Conservation (phyloP, 192 early-diverging fungal genomes). For the Gigaspora rosea region DNA sequence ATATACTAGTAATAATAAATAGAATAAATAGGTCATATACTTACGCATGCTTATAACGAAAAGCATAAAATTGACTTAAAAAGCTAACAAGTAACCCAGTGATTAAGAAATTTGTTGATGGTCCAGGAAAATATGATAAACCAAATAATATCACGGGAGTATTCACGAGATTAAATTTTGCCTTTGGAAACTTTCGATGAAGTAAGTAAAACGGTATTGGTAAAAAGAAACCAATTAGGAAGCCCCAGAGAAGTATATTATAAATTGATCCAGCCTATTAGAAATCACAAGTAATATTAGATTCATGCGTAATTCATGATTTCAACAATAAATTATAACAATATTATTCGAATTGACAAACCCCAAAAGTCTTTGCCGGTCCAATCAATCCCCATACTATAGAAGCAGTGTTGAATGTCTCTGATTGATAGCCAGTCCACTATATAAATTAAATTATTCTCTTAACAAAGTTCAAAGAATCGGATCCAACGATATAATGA, state of each 20-base stretch:
- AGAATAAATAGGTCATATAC: background rate
- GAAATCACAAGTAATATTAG: background rate
- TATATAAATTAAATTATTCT: background rate
- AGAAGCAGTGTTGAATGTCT: conserved; percentile 46
- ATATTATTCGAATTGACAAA: background rate
- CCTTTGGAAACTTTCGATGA: conserved; percentile 45
- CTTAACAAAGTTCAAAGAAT: background rate
- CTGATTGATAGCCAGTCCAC: background rate
- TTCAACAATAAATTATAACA: too few species aligned
- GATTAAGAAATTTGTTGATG: conserved; percentile 1
- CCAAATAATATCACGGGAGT: conserved; percentile 19
- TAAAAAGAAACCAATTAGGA: conserved; percentile 37
- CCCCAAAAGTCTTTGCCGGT: conserved; percentile 55
- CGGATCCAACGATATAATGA: background rate
- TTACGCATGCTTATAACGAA: background rate
- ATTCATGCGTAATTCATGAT: too few species aligned
- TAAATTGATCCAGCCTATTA: conserved; percentile 31
- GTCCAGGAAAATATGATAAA: background rate
- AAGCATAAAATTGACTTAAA: conserved; percentile 15
- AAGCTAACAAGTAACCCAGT: background rate
- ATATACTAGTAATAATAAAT: too few species aligned
- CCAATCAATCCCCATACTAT: conserved; percentile 65
- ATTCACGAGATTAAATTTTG: conserved; percentile 38
- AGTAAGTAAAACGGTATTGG: conserved; percentile 43
- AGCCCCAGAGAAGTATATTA: conserved; percentile 45